Percentiles rank a stretch among this genome's conserved stretches.
These are phyloP conservation scores for Bidens hawaiensis DNA, from an alignment of 140 eudicot species.

Conservation along the genomic window DNA sequence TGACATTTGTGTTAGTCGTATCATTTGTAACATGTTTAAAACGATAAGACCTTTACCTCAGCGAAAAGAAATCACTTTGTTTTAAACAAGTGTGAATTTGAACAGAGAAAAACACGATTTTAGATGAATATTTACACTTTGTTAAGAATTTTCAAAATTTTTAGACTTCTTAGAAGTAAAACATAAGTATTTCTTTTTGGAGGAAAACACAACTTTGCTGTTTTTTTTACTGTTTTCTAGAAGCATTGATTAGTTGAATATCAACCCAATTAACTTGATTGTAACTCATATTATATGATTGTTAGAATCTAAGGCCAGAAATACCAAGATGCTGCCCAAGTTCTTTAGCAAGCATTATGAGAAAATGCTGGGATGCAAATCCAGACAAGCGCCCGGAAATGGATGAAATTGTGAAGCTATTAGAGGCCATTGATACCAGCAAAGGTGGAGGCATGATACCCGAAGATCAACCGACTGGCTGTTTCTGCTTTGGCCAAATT, in stretches of 20 bases:
- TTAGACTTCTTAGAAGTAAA: too few relatives aligned
- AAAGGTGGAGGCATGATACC: conserved; percentile 96
- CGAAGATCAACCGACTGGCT: conserved; percentile 65
- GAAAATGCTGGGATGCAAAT: conserved; percentile 81
- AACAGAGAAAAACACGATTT: too few relatives aligned
- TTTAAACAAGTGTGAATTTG: too few relatives aligned
- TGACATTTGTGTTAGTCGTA: too few relatives aligned
- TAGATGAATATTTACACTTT: too few relatives aligned
- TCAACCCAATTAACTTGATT: not conserved
- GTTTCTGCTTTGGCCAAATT: conserved; percentile 75
- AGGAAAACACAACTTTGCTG: not conserved
- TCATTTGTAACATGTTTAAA: too few relatives aligned
- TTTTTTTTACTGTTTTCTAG: too few relatives aligned
- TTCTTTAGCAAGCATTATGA: conserved; percentile 61
- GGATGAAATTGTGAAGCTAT: conserved; percentile 71
- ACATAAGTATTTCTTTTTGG: not conserved
- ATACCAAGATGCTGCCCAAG: conserved; percentile 89
- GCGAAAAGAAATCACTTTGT: too few relatives aligned
- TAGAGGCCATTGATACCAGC: conserved; percentile 74
- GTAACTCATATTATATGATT: not conserved
- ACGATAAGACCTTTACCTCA: too few relatives aligned
- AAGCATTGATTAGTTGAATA: not conserved
- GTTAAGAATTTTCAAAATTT: too few relatives aligned
- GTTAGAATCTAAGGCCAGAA: conserved; percentile 75
- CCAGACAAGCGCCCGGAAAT: conserved; percentile 85